phyloP scores from a whole-genome alignment of 306 rosid genomes.

The Argentina anserina region DNA sequence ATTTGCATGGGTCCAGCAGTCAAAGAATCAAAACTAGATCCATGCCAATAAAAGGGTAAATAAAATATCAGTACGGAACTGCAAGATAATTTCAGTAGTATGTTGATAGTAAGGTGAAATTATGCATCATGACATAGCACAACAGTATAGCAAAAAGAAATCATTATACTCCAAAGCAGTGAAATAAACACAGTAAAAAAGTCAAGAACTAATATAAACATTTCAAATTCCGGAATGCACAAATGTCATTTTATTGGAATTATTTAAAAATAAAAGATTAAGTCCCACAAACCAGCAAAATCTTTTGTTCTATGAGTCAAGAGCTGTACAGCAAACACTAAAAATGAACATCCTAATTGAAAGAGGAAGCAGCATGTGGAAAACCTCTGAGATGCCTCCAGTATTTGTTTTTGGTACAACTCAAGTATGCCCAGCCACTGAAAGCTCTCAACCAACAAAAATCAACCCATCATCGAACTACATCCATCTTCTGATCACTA shows the following conservation, averaged over 20 bases:
- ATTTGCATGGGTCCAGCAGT: background rate
- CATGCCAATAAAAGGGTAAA: background rate
- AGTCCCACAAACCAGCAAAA: slow-evolving; percentile 42
- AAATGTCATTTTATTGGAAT: slow-evolving; percentile 16
- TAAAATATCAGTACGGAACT: background rate
- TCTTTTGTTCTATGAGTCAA: slow-evolving; percentile 44
- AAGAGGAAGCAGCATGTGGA: slow-evolving; percentile 31
- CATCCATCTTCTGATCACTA: slow-evolving; percentile 18
- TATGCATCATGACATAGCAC: background rate
- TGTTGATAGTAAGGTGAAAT: background rate
- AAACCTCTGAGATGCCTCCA: slow-evolving; percentile 27
- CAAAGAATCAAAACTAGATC: background rate
- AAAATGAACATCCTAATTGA: slow-evolving; percentile 33
- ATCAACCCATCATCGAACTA: slow-evolving; percentile 21
- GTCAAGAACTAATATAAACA: background rate
- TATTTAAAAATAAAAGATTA: slow-evolving; percentile 14
- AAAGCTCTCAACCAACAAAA: slow-evolving; percentile 26
- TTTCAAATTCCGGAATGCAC: background rate
- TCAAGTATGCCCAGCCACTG: slow-evolving; percentile 21
- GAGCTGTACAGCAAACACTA: slow-evolving; percentile 61
- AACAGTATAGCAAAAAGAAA: background rate
- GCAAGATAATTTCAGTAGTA: background rate
- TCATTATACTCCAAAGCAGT: background rate
- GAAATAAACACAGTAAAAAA: too few relatives aligned
- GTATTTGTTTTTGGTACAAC: slow-evolving; percentile 25